These are phyloP conservation scores for Candida sanyaensis DNA, from an alignment of 1,139 yeast species.

Conservation along the genomic window DNA sequence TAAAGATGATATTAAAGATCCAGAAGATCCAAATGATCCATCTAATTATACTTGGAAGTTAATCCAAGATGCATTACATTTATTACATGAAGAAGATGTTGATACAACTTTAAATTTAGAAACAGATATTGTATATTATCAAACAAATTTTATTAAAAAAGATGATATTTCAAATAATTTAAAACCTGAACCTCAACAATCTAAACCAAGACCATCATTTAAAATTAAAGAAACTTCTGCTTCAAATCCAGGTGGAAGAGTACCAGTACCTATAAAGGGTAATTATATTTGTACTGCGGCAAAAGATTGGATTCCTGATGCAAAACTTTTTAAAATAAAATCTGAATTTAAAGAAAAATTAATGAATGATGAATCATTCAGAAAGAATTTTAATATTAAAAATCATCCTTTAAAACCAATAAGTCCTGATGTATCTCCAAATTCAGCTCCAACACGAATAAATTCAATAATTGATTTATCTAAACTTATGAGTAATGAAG, in stretches of 20 bases:
- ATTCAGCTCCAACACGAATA: constrained; percentile 43
- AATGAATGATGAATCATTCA: constrained; percentile 44
- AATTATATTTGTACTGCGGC: constrained; percentile 38
- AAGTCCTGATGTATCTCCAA: constrained; percentile 49
- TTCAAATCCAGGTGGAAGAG: constrained; percentile 9
- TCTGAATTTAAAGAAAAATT: constrained; percentile 38
- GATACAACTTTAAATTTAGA: constrained; percentile 41
- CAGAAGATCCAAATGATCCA: constrained; percentile 18
- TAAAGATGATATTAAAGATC: constrained; percentile 15
- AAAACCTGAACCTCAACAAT: constrained; percentile 9
- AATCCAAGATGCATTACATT: constrained; percentile 34
- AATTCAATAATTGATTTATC: constrained; percentile 47
- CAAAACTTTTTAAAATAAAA: constrained; percentile 30
- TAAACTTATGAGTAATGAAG: constrained; percentile 37
- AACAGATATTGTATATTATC: constrained; percentile 47
- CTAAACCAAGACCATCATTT: constrained; percentile 32
- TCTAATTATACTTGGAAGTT: constrained; percentile 33
- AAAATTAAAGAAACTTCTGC: constrained; percentile 20
- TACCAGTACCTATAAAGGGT: constrained; percentile 4
- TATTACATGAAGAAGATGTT: constrained; percentile 27
- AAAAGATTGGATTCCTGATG: constrained; percentile 39
- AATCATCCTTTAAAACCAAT: constrained; percentile 38
- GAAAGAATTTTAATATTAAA: constrained; percentile 29
- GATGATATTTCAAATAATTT: constrained; percentile 27
- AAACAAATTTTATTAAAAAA: constrained; percentile 45